Evolutionary conservation across 2,329 filamentous ascomycete species (phyloP).

Genomic region (Fusarium verrucosum): DNA sequence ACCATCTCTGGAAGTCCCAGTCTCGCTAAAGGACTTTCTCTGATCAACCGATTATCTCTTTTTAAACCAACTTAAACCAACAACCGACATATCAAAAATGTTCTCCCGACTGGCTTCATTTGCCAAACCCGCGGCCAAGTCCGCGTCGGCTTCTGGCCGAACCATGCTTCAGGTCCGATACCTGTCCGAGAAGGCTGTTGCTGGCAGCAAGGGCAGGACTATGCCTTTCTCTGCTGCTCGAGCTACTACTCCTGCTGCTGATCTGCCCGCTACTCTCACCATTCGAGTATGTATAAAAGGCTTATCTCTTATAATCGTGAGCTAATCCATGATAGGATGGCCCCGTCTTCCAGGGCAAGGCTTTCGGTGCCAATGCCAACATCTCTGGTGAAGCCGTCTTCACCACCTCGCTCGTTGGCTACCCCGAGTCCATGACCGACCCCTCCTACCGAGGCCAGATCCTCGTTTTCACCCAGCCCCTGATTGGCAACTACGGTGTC

Average conservation of each 20-base stretch:
- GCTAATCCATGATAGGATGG: constrained; percentile 71
- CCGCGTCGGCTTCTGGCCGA: constrained; percentile 53
- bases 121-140: constrained; percentile 62
- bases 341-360: constrained; percentile 94
- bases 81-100: constrained; percentile 55
- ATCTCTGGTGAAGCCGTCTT: constrained; percentile 98
- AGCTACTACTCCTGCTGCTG: constrained; percentile 70
- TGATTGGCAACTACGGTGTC: constrained; percentile 99
- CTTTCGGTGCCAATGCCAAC: constrained; percentile 95
- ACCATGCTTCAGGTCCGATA: constrained; percentile 52
- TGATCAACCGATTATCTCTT: constrained; percentile 23
- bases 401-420: constrained; percentile 96
- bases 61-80: constrained; percentile 15
- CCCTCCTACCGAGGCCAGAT: constrained; percentile 94
- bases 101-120: constrained; percentile 66
- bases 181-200: constrained; percentile 54
- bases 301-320: no score
- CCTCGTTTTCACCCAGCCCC: constrained; percentile 94
- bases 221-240: constrained; percentile 68
- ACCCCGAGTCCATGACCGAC: constrained; percentile 93
- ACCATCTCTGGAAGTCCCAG: constrained; percentile 56
- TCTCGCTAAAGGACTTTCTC: constrained; percentile 43
- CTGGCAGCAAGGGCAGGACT: constrained; percentile 74
- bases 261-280: constrained; percentile 80
- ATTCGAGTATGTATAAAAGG: constrained; percentile 74